These are phyloP conservation scores for Phytophthora tubulina DNA, from an alignment of 352 stramenopile genomes.

Conservation along the genomic window DNA sequence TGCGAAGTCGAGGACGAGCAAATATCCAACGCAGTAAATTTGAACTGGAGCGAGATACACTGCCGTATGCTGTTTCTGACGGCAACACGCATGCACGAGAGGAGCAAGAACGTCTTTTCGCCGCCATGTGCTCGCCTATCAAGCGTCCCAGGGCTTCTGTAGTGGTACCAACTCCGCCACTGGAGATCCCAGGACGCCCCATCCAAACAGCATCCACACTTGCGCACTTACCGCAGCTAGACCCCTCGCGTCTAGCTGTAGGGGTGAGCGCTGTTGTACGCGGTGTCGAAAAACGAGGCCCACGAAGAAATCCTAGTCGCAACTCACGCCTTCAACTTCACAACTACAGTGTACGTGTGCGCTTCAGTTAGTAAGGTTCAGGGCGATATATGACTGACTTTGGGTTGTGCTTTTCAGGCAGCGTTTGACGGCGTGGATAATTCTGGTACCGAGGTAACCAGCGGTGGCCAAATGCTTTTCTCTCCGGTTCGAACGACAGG, in stretches of 20 bases:
- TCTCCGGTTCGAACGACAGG: constrained; percentile 34
- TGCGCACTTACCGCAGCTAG: constrained; percentile 57
- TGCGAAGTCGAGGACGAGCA: constrained; percentile 11
- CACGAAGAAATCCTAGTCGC: constrained; percentile 58
- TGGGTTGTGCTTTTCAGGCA: constrained; percentile 21
- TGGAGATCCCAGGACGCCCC: constrained; percentile 31
- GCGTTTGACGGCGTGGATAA: constrained; percentile 25
- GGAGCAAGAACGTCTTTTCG: constrained; percentile 35
- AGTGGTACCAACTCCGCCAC: background rate
- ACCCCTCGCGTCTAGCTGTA: constrained; percentile 60
- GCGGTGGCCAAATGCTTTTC: constrained; percentile 19
- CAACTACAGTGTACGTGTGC: constrained; percentile 64
- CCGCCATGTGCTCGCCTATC: constrained; percentile 49
- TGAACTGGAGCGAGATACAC: constrained; percentile 49
- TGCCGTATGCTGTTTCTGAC: constrained; percentile 46
- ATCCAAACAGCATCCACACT: constrained; percentile 43
- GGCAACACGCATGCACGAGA: constrained; percentile 43
- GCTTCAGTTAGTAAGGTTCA: background rate
- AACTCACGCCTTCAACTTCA: constrained; percentile 64
- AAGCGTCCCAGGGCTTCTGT: constrained; percentile 24
- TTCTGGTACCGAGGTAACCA: background rate
- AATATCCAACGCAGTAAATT: constrained; percentile 50
- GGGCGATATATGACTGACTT: background rate
- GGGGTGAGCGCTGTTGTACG: constrained; percentile 64
- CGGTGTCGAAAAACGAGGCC: constrained; percentile 62